Evolutionary conservation across 129 eudicot genomes (phyloP).

Genomic region (Glebionis coronaria): DNA sequence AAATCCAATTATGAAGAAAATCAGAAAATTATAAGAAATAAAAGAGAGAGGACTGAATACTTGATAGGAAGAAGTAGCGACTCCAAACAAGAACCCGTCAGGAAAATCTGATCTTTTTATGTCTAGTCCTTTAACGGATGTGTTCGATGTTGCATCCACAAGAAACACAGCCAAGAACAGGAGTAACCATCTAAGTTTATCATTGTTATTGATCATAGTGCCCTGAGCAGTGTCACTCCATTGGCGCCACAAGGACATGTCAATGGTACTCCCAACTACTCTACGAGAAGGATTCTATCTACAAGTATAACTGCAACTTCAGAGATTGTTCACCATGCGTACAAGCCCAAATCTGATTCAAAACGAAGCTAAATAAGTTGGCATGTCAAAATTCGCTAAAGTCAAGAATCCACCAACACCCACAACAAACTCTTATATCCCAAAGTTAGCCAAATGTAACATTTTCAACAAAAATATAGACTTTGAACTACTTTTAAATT

Average conservation of each 20-base stretch:
- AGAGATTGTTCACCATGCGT: neutral
- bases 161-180: slow-evolving; percentile 12
- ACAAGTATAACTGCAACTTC: neutral
- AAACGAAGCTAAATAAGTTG: neutral
- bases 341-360: neutral
- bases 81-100: slow-evolving; percentile 61
- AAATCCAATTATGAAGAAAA: neutral
- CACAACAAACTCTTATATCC: no score
- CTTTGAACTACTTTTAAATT: no score
- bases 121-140: slow-evolving; percentile 11
- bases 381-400: no score
- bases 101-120: slow-evolving; percentile 58
- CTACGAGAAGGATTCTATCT: neutral
- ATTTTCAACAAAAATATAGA: no score
- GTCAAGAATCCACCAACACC: no score
- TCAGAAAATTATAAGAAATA: slow-evolving; percentile 4
- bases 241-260: slow-evolving; percentile 10
- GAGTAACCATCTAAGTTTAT: slow-evolving; percentile 16
- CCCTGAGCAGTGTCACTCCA: neutral
- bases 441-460: no score
- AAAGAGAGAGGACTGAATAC: slow-evolving; percentile 22
- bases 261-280: neutral
- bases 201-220: neutral
- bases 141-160: neutral
- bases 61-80: slow-evolving; percentile 64